A percentile compares a stretch with the other conserved stretches of the same genome.
These are phyloP conservation scores for Epichloe scottii DNA, from an alignment of 2,329 filamentous ascomycete species.

Conservation along the genomic window DNA sequence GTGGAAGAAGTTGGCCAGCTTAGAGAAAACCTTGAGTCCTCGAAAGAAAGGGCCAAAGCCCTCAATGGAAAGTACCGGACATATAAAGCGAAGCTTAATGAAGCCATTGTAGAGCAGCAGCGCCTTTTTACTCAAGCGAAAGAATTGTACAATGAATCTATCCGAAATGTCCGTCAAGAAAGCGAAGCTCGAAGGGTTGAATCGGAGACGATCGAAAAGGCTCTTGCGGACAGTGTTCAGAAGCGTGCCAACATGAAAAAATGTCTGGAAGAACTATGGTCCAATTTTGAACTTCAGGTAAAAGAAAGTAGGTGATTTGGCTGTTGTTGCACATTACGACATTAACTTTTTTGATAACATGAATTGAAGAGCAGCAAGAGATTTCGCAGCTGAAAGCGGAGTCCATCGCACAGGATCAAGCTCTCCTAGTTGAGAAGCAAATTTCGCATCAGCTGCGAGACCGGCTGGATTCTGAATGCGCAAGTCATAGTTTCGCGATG, in stretches of 20 bases:
- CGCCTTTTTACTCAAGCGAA: conserved; percentile 24
- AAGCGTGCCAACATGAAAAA: conserved; percentile 20
- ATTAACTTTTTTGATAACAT: not conserved
- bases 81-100: conserved; percentile 29
- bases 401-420: conserved; percentile 11
- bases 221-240: conserved; percentile 16
- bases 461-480: not conserved
- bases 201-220: conserved; percentile 13
- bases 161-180: conserved; percentile 22
- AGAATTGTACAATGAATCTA: conserved; percentile 20
- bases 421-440: conserved; percentile 1
- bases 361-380: conserved; percentile 12
- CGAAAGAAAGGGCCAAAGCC: conserved; percentile 10
- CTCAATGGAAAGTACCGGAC: conserved; percentile 22
- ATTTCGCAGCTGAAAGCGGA: conserved; percentile 14
- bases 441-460: not conserved
- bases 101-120: conserved; percentile 34
- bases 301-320: conserved; percentile 12
- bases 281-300: conserved; percentile 11
- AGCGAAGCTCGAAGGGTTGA: conserved; percentile 13
- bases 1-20: conserved; percentile 16
- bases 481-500: not conserved
- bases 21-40: conserved; percentile 13
- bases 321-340: not conserved
- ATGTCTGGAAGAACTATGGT: conserved; percentile 17